Base-by-base conservation (phyloP, 139 green algal species). In the Haematococcus sp. region DNA sequence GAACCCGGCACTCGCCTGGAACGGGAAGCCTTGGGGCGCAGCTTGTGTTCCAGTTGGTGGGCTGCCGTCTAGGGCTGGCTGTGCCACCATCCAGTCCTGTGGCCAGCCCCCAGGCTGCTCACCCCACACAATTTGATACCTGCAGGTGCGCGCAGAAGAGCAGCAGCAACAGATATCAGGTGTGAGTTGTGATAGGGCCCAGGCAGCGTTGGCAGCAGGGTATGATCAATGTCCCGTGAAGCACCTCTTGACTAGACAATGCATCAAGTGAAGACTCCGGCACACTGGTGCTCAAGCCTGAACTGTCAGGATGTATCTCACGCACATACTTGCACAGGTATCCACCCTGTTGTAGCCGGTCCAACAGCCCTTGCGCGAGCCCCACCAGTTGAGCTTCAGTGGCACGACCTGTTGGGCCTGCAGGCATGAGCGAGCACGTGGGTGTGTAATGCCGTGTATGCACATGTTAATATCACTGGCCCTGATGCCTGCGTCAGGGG, bases 41-140 rank as follows among this genome's bases (percentile, higher is more conserved):
- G n/a, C n/a, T 32, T 61, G 54, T 4, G n/a, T 61, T 13, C 4
- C 22, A 7, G 4, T 27, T 27, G 22, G 54, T 61, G 54, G 22
- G 22, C 54, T 61, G 30, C 61, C 72, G 11, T 78, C 55, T 28
- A 85, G 16, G 9, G 31, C 15, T 23, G 64, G 71, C 76, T 85
- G 32, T 56, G 32, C 44, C 1, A 58, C 20, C 35, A 81, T 75
- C 77, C 81, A 87, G 49, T 84, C 75, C 49, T 55, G 54, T 22
- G 81, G 74, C 81, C 81, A 87, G 23, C 35, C 40, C n/a, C 81
- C 81, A 16, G 81, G 81, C 33, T 71, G 63, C 19, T 74, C 65
- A 15, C 68, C 79, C 44, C 75, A 73, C 0, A 84, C 77, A 2
- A 88, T 7, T 72, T 88, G 82, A n/a, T 79, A 87, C 25, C 33